Evolutionary conservation across 2,329 filamentous ascomycete species (phyloP), one percentile per base, ranked within the genome.

Genomic region (Alternaria burnsii): DNA sequence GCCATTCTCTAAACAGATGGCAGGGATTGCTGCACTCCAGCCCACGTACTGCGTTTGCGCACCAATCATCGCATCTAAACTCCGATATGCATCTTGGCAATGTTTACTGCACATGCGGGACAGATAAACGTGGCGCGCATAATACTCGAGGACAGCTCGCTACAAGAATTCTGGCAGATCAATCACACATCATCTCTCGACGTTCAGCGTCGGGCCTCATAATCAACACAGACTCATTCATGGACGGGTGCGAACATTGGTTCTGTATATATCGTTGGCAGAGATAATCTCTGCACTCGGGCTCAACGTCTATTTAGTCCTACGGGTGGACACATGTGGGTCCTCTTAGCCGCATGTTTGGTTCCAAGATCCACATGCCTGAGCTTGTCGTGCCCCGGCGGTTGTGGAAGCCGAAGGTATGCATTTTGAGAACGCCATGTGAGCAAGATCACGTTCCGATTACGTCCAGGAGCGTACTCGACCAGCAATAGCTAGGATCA

Each of bases 21-120:
- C 46, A 55, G 40, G 55, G 59, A 47, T 58, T 41, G 51, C 51
- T 47, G 32, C 30, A 30, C 42, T 30, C 57, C 57, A 50, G 57
- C 57, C 57, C 57, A 44, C 57, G 56, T 47, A 20, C 24, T 46
- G 38, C 38, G 47, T 41, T 44, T 55, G 55, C 55, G 55, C 55
- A 41, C 58, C 62, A 62, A 57, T 55, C 50, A 55, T 11, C 2
- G 16, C 34, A 44, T 18, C 26, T 6, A 12, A 62, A 16, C 51
- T 59, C 55, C 55, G 59, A 50, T 11, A 32, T 44, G 22, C 14
- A 22, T 46, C 41, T 57, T 60, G 58, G 53, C 52, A 40, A 28
- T 24, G 16, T 36, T 55, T 38, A 36, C 43, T 18, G 43, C 36
- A 18, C 24, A 24, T 36, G 52, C 52, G 52, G 32, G 9, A 40